Base-by-base conservation (phyloP, 148 eudicot genomes). In the Oxyria digyna region DNA sequence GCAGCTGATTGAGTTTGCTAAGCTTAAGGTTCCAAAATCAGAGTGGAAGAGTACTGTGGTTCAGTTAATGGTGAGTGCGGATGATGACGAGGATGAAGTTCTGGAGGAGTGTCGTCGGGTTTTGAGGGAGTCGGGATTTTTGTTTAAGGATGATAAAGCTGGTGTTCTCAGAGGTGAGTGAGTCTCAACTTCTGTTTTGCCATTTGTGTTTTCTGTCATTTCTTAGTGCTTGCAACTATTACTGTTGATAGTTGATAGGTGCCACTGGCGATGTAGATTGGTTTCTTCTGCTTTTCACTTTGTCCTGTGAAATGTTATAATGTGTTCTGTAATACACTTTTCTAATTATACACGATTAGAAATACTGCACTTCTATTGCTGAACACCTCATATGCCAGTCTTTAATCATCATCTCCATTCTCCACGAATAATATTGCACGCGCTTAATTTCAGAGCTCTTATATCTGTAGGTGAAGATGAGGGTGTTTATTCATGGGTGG, bases 401-500 rank as follows among this genome's bases (percentile, higher is more conserved):
- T 8, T 59, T 29, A 29, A 13, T 9, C 14, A 13, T 59, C 31
- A 33, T 59, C n/a, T n/a, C 29, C 65, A 59, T 27, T 13, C 29
- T 15, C 37, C 35, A 2, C 29, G 4, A 11, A 27, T 31, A 29
- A 12, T 59, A 31, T 52, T 52, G 23, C 62, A 52, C 24, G 11
- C 9, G 62, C 62, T 20, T 52, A 31, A 15, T 27, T 55, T 14
- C 0, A 3, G 65, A 6, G 29, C 54, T 42, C 35, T 32, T 21
- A 3, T 24, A 37, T 66, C 26, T 66, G 69, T 46, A 83, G 86
- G 78, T 57, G 69, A 67, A 75, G 78, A 83, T 33, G 81, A 80
- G 71, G 81, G 74, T 71, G 41, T 80, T 59, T 83, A 83, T 76
- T 68, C 76, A 68, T 83, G 86, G 86, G 59, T 80, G 74, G 86